Evolutionary conservation across 2,329 filamentous ascomycete species (phyloP), one percentile per base, ranked within the genome.

Genomic region (Colletotrichum lupini): DNA sequence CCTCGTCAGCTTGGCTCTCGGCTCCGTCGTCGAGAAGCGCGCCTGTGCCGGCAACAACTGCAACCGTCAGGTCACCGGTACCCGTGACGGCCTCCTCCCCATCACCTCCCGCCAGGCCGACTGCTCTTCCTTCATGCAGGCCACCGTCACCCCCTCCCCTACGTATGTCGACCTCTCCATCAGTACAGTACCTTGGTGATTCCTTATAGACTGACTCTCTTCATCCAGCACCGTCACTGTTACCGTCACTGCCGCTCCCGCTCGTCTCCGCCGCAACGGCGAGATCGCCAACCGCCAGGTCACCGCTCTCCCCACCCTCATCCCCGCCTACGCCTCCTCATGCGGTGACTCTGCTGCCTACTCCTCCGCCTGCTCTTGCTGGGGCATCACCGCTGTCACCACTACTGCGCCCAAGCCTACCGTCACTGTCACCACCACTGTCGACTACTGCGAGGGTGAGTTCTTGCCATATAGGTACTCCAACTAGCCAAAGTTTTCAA

Each of bases 61-160:
- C 81, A 84, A 84, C 79, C 83, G 84, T 61, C 82, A 84, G 72
- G 82, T 87, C 73, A 86, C 84, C 55, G 84, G 84, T 71, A 86
- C 84, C 67, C 80, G 83, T 28, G 76, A 74, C 22, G 82, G 83
- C 49, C 81, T 85, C 65, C 72, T 76, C 28, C 77, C 82, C 70
- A 68, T 82, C 46, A 77, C 78, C 53, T 77, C 78, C 42, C 83
- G 84, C 77, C 78, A 82, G 75, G 79, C 80, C 76, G 81, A 83
- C 78, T 86, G 84, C 79, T 78, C 81, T 67, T 84, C 79, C 78
- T 86, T 85, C 80, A 75, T 83, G 78, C 72, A 75, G 69, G 82
- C 82, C 64, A 82, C 81, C 65, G 81, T 86, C 71, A 82, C 82
- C 65, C 84, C 85, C 16, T 78, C 81, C 9, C 77, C 84, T 66